Evolutionary conservation across 495 filamentous ascomycete genomes (phyloP).

Genomic region (Penicillium ochrochloron): DNA sequence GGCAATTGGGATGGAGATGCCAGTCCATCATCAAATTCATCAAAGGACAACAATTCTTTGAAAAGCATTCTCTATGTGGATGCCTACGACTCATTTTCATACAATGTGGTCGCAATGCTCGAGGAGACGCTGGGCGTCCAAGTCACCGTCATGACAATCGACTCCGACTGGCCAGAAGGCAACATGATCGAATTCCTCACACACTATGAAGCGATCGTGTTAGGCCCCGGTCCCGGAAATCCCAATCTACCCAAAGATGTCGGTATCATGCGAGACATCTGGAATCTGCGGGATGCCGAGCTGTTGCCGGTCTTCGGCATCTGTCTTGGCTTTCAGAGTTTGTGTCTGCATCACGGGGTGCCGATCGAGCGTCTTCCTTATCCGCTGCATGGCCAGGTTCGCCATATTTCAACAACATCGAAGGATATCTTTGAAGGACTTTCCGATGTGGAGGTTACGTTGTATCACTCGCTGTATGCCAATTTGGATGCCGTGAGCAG

Average conservation of each 20-base stretch:
- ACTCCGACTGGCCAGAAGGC: conserved; percentile 53
- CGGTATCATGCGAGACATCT: conserved; percentile 78
- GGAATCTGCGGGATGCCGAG: conserved; percentile 63
- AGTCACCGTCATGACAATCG: conserved; percentile 75
- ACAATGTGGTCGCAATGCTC: conserved; percentile 86
- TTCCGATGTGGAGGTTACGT: conserved; percentile 66
- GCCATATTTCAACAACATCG: conserved; percentile 58
- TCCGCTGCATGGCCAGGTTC: conserved; percentile 82
- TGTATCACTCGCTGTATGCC: conserved; percentile 87
- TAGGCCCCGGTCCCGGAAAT: conserved; percentile 79
- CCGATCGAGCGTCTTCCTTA: conserved; percentile 62
- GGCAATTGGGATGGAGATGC: conserved; percentile 33
- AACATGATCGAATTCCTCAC: conserved; percentile 55
- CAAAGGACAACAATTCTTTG: conserved; percentile 8
- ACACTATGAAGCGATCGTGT: conserved; percentile 74
- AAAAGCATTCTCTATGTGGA: conserved; percentile 82
- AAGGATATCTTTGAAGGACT: conserved; percentile 60
- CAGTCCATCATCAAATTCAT: conserved; percentile 7
- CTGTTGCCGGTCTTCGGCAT: conserved; percentile 82
- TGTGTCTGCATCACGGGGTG: conserved; percentile 70
- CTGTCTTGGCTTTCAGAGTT: conserved; percentile 89
- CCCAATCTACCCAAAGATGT: conserved; percentile 65
- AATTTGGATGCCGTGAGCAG: conserved; percentile 38
- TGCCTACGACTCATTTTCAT: conserved; percentile 93
- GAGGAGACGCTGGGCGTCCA: conserved; percentile 64